Percentiles rank a stretch among this genome's conserved stretches.
These are phyloP conservation scores for Rhizopogon vesiculosus DNA, from an alignment of 768 basidiomycete genomes.

Conservation along the genomic window DNA sequence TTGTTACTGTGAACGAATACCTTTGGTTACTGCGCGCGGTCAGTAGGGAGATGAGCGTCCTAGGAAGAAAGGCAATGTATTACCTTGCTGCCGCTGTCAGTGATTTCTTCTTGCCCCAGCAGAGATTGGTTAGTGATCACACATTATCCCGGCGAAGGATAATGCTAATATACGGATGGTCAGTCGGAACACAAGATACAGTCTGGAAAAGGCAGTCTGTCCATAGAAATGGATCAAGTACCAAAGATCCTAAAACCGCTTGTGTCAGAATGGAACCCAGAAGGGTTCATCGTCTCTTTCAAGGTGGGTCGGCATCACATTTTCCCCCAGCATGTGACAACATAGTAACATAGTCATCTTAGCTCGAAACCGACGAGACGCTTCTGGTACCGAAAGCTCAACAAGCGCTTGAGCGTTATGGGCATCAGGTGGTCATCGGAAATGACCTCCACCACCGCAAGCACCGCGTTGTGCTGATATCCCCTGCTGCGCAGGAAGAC, in stretches of 20 bases:
- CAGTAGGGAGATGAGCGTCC: conserved; percentile 66
- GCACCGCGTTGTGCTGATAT: conserved; percentile 88
- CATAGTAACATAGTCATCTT: conserved; percentile 2
- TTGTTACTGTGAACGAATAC: conserved; percentile 95
- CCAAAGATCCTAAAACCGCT: conserved; percentile 93
- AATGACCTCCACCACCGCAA: conserved; percentile 94
- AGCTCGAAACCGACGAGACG: conserved; percentile 89
- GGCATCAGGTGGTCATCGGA: conserved; percentile 96
- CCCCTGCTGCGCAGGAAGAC: conserved; percentile 30
- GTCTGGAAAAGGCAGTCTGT: conserved; percentile 88
- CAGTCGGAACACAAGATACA: conserved; percentile 99
- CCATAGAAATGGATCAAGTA: conserved; percentile 98
- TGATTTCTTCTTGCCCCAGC: conserved; percentile 93
- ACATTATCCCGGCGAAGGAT: neutral
- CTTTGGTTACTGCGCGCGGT: conserved; percentile 86
- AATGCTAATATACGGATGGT: neutral
- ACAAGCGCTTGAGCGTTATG: conserved; percentile 85
- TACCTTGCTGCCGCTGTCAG: conserved; percentile 98
- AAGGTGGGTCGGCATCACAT: conserved; percentile 52
- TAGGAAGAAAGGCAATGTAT: conserved; percentile 79
- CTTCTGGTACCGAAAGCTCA: conserved; percentile 90
- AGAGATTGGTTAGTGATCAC: conserved; percentile 71
- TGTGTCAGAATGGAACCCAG: conserved; percentile 89
- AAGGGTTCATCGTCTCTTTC: conserved; percentile 94
- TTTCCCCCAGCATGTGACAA: neutral